Evolutionary conservation across 1,284 basidiomycete species (phyloP), one percentile per base, ranked within the genome.

Genomic region (Puccinia hordei): DNA sequence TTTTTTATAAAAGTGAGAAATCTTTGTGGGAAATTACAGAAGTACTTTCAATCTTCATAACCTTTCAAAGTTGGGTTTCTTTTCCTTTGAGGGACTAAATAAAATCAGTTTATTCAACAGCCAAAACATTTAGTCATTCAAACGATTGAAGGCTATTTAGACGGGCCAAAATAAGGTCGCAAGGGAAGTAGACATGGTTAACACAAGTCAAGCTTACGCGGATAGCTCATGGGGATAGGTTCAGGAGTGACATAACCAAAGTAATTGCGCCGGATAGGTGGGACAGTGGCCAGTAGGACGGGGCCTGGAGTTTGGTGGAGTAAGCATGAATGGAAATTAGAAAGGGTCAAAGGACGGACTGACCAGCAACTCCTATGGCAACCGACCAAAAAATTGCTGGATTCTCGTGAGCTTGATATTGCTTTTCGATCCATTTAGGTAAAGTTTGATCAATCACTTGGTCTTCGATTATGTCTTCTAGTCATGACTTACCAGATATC

Each of bases 401-500:
- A n/a, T 79, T 79, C 30, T 79, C 66, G 53, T 79, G 76, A 22
- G 76, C 76, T 79, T 79, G 76, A 24, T 68, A 51, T 77, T 66
- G 61, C 74, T 77, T 51, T 12, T 49, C 10, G 57, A 59, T 24
- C 8, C 10, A 41, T 27, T n/a, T 3, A 63, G n/a, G 9, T 9
- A 17, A 38, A 15, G 12, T 19, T 63, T 63, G 13, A 24, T 49
- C 15, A 19, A 17, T 49, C 46, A 49, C 8, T 49, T 15, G 46
- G 17, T n/a, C 53, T 55, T 27, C 53, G 61, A 63, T 63, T 38
- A 17, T n/a, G 33, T n/a, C 19, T 2, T 17, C 17, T 9, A 69
- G 24, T 27, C 41, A 0, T 13, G 3, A 38, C 49, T 72, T 24
- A 72, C 69, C 33, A 72, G 17, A 55, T 72, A 72, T 30, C 69